Conservation (phyloP, 768 basidiomycete genomes). For the Sporobolomyces pararoseus region DNA sequence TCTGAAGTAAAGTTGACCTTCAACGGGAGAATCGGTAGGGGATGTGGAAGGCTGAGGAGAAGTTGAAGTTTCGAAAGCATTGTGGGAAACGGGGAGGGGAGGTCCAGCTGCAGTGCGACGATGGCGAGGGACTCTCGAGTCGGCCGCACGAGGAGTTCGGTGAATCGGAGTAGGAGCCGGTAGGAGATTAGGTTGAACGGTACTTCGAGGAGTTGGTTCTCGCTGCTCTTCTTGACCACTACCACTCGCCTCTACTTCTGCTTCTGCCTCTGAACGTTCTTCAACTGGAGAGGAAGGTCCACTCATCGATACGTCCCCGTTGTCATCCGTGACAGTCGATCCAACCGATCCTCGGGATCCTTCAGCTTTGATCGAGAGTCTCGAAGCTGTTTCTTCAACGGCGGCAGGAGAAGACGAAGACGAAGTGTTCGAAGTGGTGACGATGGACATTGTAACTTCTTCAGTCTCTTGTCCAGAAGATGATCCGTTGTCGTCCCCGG, state of each 20-base stretch:
- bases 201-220: constrained; percentile 3
- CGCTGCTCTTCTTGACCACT: neutral
- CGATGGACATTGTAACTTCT: constrained; percentile 10
- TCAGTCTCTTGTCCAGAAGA: constrained; percentile 65
- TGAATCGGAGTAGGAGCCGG: constrained; percentile 16
- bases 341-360: constrained; percentile 43
- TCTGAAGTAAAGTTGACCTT: constrained; percentile 57
- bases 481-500: constrained; percentile 52
- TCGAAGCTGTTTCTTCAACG: constrained; percentile 9
- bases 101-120: neutral
- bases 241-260: neutral
- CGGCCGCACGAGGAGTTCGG: constrained; percentile 1
- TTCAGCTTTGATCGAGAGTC: constrained; percentile 39
- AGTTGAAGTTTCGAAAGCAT: neutral
- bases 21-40: constrained; percentile 1
- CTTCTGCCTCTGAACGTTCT: constrained; percentile 19
- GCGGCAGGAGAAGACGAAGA: too few species aligned
- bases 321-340: constrained; percentile 42
- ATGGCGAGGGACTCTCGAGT: constrained; percentile 11
- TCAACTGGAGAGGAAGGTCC: constrained; percentile 35
- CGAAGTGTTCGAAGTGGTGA: constrained; percentile 1
- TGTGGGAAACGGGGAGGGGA: neutral
- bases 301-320: constrained; percentile 47
- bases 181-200: neutral
- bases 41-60: neutral